Evolutionary conservation across 179 eudicot species (phyloP), one percentile per base, ranked within the genome.

Genomic region (Spinacia oleracea): DNA sequence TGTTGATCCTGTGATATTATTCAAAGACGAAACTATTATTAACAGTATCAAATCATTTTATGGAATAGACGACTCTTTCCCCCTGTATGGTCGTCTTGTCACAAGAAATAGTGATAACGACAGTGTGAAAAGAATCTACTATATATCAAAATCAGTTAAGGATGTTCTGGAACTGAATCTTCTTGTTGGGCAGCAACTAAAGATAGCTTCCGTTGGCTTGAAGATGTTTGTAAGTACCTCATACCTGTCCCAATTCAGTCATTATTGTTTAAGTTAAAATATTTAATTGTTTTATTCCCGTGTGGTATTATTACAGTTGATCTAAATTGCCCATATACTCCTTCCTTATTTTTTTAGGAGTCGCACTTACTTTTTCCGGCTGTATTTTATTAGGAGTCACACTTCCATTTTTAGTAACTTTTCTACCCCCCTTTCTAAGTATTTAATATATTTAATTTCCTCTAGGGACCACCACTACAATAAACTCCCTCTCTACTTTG

Each of bases 161-260:
- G 89, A 93, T 75, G 89, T 90, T 72, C 92, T 95, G 78, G 88
- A 95, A 76, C 81, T 95, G 85, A 95, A 95, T 87, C 77, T 90
- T 62, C 81, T 73, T 53, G 91, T 83, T 32, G 98, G 98, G 40
- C 89, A 90, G 83, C 98, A 88, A 78, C 93, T 95, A 70, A 95
- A 95, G 85, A 93, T 95, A 72, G 93, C 98, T 81, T 90, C 98
- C 16, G 87, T 95, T 77, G 98, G 98, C 81, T 83, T 95, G 74
- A 93, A 95, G 91, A 95, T 95, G 97, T 95, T 95, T 89, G 98
- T 95, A 89, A 95, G 98, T 90, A 50, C 9, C 35, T 62, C 34
- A 1, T 65, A 43, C 32, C 66, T 45, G 23, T 42, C 29, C 32
- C 45, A 40, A 40, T 80, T 53, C 60, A 56, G 31, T 25, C 31